phyloP scores from a whole-genome alignment of 2,329 filamentous ascomycete genomes.

The Pseudomassariella vexata region DNA sequence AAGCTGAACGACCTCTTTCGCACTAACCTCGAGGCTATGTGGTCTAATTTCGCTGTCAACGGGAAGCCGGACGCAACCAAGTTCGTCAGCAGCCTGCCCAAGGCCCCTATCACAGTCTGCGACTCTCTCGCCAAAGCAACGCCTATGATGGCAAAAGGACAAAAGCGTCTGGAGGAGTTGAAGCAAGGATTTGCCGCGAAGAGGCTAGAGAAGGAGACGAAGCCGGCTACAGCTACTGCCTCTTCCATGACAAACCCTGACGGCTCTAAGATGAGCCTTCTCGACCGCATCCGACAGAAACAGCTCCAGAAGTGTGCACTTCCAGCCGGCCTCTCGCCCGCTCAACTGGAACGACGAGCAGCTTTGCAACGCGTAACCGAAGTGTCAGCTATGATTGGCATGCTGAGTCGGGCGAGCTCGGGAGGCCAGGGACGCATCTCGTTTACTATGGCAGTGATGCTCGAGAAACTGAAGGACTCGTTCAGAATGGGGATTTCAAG shows the following conservation, averaged over 20 bases:
- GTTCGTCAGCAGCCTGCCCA: constrained; percentile 53
- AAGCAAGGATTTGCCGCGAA: constrained; percentile 54
- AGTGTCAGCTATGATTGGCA: constrained; percentile 60
- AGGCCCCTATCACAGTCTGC: constrained; percentile 46
- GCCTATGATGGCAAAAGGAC: constrained; percentile 58
- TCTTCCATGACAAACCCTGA: constrained; percentile 32
- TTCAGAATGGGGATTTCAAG: constrained; percentile 48
- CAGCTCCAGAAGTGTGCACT: constrained; percentile 45
- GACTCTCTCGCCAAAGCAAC: constrained; percentile 46
- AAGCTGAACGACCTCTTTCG: constrained; percentile 50
- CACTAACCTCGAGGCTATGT: constrained; percentile 41
- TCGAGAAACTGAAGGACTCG: constrained; percentile 64
- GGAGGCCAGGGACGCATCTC: constrained; percentile 52
- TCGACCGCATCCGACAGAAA: constrained; percentile 73
- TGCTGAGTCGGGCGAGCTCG: constrained; percentile 52
- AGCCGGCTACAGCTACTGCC: constrained; percentile 24
- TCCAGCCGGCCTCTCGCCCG: constrained; percentile 40
- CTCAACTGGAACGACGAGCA: constrained; percentile 53
- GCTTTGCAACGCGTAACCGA: constrained; percentile 65
- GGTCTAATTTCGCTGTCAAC: constrained; percentile 25
- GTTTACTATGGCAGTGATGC: constrained; percentile 58
- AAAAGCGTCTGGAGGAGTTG: constrained; percentile 63
- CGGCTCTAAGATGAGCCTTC: constrained; percentile 56
- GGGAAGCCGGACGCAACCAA: constrained; percentile 28
- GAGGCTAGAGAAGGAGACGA: constrained; percentile 39